These are phyloP conservation scores for Monilinia fructicola DNA, from an alignment of 2,329 filamentous ascomycete species.

Conservation along the genomic window DNA sequence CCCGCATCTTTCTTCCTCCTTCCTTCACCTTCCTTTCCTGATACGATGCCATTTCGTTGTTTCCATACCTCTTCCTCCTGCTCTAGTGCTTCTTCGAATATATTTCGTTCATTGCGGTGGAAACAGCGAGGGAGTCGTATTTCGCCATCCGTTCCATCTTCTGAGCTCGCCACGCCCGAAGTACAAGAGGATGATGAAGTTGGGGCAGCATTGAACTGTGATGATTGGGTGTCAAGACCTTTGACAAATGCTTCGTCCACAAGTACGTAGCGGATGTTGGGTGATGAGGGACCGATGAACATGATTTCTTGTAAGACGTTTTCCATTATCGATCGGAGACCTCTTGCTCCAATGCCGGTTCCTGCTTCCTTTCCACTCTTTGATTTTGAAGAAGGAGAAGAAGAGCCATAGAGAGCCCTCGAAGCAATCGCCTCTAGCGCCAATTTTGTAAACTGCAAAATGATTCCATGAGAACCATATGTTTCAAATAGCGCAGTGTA, in stretches of 20 bases:
- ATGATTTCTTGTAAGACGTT: conserved; percentile 75
- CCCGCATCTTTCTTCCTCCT: not conserved
- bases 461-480: conserved; percentile 65
- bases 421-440: conserved; percentile 80
- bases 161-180: not conserved
- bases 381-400: conserved; percentile 36
- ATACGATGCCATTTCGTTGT: conserved; percentile 22
- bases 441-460: conserved; percentile 77
- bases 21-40: conserved; percentile 10
- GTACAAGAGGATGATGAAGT: not conserved
- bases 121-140: conserved; percentile 49
- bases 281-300: conserved; percentile 66
- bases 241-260: conserved; percentile 58
- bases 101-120: conserved; percentile 68
- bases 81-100: conserved; percentile 65
- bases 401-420: conserved; percentile 44
- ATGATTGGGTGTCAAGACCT: conserved; percentile 5
- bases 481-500: conserved; percentile 84
- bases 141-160: conserved; percentile 5
- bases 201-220: conserved; percentile 6
- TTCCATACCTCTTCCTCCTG: conserved; percentile 55
- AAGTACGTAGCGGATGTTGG: conserved; percentile 66
- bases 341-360: conserved; percentile 61
- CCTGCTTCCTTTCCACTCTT: not conserved
- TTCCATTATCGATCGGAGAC: conserved; percentile 78